Evolutionary conservation across 495 filamentous ascomycete species (phyloP).

Genomic region (Wilcoxina mikolae): DNA sequence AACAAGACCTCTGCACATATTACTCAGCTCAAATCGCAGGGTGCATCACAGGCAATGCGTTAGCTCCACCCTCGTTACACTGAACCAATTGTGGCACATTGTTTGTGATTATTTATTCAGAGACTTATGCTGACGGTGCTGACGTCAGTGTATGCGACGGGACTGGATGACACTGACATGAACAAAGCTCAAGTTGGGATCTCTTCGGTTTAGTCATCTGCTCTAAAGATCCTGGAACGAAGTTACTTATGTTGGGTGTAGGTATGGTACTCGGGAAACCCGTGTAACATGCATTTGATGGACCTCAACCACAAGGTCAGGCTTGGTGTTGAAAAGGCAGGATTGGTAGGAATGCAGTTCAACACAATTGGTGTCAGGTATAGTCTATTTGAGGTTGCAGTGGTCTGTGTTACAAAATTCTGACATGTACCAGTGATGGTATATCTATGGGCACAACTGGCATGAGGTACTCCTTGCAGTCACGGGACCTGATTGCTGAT

Average conservation of each 20-base stretch:
- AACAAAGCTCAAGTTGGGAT: conserved; percentile 93
- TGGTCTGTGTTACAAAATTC: neutral
- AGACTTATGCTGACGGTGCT: neutral
- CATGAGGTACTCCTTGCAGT: conserved; percentile 92
- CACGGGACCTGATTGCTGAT: conserved; percentile 89
- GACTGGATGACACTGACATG: conserved; percentile 69
- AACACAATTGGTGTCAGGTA: conserved; percentile 91
- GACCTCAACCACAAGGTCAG: conserved; percentile 70
- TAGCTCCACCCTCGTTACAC: neutral
- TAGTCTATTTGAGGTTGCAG: neutral
- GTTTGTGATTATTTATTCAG: neutral
- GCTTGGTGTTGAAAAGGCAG: conserved; percentile 68
- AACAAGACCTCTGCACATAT: conserved; percentile 73
- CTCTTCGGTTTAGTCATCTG: conserved; percentile 52
- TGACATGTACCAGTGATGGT: conserved; percentile 35
- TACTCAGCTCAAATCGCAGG: conserved; percentile 93
- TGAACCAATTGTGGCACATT: neutral
- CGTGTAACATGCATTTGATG: conserved; percentile 97
- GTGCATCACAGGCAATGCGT: conserved; percentile 91
- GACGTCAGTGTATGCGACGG: conserved; percentile 62
- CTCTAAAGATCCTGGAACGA: neutral
- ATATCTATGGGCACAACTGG: conserved; percentile 72
- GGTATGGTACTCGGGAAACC: conserved; percentile 79
- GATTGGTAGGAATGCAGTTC: conserved; percentile 77
- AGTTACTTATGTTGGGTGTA: neutral